Evolutionary conservation across 371 early-diverging fungal species (phyloP), one percentile per base, ranked within the genome.

Genomic region (Saksenaea oblongispora): DNA sequence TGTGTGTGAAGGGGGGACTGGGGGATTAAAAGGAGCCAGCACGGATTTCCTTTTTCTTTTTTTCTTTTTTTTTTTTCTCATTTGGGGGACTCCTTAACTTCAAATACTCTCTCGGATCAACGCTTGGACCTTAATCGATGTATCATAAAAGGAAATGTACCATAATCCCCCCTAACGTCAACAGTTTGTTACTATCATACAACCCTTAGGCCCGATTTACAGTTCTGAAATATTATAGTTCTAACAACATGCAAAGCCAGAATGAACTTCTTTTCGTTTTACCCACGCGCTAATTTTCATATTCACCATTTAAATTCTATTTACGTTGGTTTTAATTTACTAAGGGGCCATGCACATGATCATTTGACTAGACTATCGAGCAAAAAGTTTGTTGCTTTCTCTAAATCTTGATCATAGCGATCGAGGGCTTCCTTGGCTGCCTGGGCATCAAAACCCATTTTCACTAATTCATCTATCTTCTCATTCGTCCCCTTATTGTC

Each of bases 341-440:
- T 42, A 47, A 18, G 63, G 47, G 27, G 22, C 15, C 11, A 28
- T n/a, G 39, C 42, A 42, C 27, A 59, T 28, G 42, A 51, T 62
- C 61, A 68, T 59, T 66, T 56, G 31, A 59, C 62, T 68, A n/a
- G 67, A 55, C 65, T 74, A 70, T 90, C 91, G 26, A 89, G 67
- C 56, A 91, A 74, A 64, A 80, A 91, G 71, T 91, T 88, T 58
- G 84, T 84, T n/a, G 91, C 89, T 62, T 84, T 86, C 63, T 84
- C 83, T 17, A 89, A 51, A 58, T 90, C 88, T 69, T 89, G 86
- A 58, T 89, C 86, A 62, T 85, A 88, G 57, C 80, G 74, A 36
- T 88, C 87, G 35, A 90, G 72, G 1, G 91, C 90, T 24, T 88
- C 82, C 41, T 87, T 73, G 5, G 87, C 86, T 62, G 83, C 79